These are phyloP conservation scores for Backusella liffmaniae DNA, from an alignment of 192 early-diverging fungal genomes.

Conservation along the genomic window DNA sequence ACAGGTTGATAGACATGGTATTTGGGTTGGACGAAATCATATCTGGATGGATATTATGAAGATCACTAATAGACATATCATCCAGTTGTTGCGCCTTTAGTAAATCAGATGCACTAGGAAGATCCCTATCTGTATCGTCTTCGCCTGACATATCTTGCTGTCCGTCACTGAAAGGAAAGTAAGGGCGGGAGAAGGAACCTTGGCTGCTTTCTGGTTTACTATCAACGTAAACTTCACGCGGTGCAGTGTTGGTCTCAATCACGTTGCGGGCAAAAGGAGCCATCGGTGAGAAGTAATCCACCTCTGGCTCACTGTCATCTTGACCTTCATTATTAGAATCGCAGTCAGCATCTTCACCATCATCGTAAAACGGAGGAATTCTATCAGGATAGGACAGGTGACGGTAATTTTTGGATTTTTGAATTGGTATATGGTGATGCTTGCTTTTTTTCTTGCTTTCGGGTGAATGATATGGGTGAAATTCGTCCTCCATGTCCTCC, in stretches of 20 bases:
- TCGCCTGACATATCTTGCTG: conserved; percentile 5
- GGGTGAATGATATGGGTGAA: conserved; percentile 11
- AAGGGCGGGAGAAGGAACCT: neutral
- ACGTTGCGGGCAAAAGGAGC: conserved; percentile 14
- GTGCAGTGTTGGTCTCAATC: neutral
- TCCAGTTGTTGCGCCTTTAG: neutral
- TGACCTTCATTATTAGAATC: conserved; percentile 31
- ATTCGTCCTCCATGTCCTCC: conserved; percentile 59
- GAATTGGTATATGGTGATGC: neutral
- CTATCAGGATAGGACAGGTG: neutral
- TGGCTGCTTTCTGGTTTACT: neutral
- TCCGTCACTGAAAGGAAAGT: conserved; percentile 17
- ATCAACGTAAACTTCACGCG: neutral
- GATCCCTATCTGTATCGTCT: neutral
- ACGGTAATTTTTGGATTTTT: neutral
- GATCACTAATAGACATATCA: neutral
- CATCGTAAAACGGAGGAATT: neutral
- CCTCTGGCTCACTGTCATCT: conserved; percentile 21
- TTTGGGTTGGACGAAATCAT: neutral
- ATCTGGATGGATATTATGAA: conserved; percentile 8
- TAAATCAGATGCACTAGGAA: conserved; percentile 18
- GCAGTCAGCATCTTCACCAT: conserved; percentile 34
- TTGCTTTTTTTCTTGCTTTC: neutral
- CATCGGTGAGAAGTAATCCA: conserved; percentile 27
- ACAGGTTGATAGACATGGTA: neutral